Conservation (phyloP, 2,329 filamentous ascomycete species). For the Apiospora rasikravindrae region DNA sequence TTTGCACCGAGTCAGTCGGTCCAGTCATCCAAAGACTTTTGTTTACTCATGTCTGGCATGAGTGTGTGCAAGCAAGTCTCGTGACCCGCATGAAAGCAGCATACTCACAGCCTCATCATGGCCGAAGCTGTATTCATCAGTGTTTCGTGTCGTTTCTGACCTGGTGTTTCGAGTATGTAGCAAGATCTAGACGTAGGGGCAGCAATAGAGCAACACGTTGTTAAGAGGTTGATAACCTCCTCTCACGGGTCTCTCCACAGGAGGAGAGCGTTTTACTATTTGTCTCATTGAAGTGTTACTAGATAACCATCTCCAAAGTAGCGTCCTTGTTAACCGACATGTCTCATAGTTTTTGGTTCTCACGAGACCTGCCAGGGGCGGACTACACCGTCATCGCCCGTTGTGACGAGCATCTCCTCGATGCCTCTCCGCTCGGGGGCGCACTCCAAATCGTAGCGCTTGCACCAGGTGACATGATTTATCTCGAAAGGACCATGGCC, state of each 20-base stretch:
- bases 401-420: slow-evolving; percentile 88
- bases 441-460: slow-evolving; percentile 69
- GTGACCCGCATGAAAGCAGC: neutral
- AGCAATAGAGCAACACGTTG: no score
- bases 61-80: neutral
- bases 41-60: neutral
- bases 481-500: slow-evolving; percentile 93
- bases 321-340: neutral
- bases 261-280: neutral
- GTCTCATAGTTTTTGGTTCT: neutral
- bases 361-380: slow-evolving; percentile 73
- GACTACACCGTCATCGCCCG: slow-evolving; percentile 89
- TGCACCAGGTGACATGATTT: slow-evolving; percentile 90
- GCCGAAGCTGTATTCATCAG: neutral
- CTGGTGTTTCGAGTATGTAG: no score
- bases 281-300: neutral
- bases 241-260: neutral
- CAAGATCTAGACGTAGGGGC: no score
- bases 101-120: neutral
- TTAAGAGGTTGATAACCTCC: neutral
- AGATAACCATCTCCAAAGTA: neutral
- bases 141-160: neutral
- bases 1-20: neutral
- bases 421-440: slow-evolving; percentile 52
- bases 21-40: neutral